These are phyloP conservation scores for Daldinia eschscholtzii DNA, from an alignment of 2,329 filamentous ascomycete genomes.

Conservation along the genomic window DNA sequence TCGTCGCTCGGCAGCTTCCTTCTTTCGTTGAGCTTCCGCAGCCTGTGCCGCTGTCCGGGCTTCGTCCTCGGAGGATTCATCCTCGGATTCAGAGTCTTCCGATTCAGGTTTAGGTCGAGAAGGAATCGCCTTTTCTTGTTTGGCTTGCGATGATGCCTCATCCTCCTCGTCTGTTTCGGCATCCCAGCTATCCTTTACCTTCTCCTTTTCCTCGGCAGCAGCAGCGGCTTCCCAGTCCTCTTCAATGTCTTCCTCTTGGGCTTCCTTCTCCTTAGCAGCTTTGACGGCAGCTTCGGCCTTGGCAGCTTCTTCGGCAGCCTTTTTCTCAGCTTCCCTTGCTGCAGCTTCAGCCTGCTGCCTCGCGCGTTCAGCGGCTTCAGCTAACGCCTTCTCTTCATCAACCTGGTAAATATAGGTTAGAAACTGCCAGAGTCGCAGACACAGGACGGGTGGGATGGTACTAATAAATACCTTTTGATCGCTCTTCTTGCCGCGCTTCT, in stretches of 20 bases:
- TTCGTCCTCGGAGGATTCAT: conserved; percentile 77
- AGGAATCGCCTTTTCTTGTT: conserved; percentile 47
- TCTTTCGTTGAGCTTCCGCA: conserved; percentile 83
- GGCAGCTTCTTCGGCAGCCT: conserved; percentile 67
- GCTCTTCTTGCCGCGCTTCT: conserved; percentile 75
- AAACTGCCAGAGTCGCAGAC: background rate
- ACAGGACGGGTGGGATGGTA: background rate
- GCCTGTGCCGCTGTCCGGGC: conserved; percentile 78
- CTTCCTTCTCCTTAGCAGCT: conserved; percentile 68
- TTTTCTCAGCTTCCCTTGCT: conserved; percentile 71
- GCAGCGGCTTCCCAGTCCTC: conserved; percentile 92
- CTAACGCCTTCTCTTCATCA: conserved; percentile 82
- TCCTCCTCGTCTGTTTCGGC: conserved; percentile 81
- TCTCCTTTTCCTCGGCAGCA: conserved; percentile 79
- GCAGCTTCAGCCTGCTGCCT: conserved; percentile 75
- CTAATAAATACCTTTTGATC: conserved; percentile 63
- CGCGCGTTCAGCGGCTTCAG: conserved; percentile 81
- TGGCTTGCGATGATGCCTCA: conserved; percentile 64
- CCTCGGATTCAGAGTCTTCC: conserved; percentile 68
- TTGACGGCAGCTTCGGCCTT: conserved; percentile 63
- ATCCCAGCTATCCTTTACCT: conserved; percentile 96
- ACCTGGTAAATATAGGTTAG: conserved; percentile 58
- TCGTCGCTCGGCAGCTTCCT: conserved; percentile 87
- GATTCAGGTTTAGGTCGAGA: conserved; percentile 53
- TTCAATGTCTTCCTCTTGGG: conserved; percentile 71